phyloP scores from a whole-genome alignment of 2,329 filamentous ascomycete genomes.

The Rhinocladiella mackenziei region DNA sequence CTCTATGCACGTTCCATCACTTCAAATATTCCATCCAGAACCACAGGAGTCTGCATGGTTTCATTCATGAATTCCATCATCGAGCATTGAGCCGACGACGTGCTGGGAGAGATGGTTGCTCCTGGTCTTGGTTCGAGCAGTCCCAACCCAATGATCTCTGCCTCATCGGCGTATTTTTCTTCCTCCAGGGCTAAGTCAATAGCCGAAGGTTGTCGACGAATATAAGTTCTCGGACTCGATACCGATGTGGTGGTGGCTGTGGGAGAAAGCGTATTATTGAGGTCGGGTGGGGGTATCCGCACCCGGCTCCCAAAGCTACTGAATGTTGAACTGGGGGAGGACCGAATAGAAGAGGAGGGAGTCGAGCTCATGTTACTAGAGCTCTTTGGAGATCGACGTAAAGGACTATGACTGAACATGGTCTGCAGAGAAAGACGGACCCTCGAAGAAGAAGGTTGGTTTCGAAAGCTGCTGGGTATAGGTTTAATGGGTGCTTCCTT shows the following conservation, averaged over 20 bases:
- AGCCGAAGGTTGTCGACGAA: slow-evolving; percentile 42
- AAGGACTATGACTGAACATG: slow-evolving; percentile 21
- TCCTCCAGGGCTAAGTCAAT: slow-evolving; percentile 44
- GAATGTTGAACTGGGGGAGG: slow-evolving; percentile 30
- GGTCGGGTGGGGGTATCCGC: slow-evolving; percentile 30
- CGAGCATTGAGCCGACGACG: slow-evolving; percentile 15
- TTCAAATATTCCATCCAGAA: slow-evolving; percentile 48
- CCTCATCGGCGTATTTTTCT: slow-evolving; percentile 40
- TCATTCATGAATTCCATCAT: slow-evolving; percentile 24
- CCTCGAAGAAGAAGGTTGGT: slow-evolving; percentile 19
- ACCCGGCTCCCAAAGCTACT: slow-evolving; percentile 32
- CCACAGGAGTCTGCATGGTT: slow-evolving; percentile 29
- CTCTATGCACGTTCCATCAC: slow-evolving; percentile 40
- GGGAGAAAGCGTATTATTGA: slow-evolving; percentile 26
- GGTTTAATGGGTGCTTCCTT: slow-evolving; percentile 19
- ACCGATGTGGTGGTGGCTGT: slow-evolving; percentile 2
- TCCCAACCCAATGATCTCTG: slow-evolving; percentile 39
- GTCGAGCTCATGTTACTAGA: slow-evolving; percentile 12
- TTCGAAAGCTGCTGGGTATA: slow-evolving; percentile 19
- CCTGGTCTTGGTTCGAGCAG: slow-evolving; percentile 44
- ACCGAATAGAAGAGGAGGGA: slow-evolving; percentile 27
- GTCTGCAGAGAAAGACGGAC: slow-evolving; percentile 22
- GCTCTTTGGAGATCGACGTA: slow-evolving; percentile 12
- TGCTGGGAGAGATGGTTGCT: slow-evolving; percentile 25
- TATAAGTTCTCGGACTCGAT: slow-evolving; percentile 29